phyloP scores from a whole-genome alignment of 306 rosid species.

The Albizia julibrissin region DNA sequence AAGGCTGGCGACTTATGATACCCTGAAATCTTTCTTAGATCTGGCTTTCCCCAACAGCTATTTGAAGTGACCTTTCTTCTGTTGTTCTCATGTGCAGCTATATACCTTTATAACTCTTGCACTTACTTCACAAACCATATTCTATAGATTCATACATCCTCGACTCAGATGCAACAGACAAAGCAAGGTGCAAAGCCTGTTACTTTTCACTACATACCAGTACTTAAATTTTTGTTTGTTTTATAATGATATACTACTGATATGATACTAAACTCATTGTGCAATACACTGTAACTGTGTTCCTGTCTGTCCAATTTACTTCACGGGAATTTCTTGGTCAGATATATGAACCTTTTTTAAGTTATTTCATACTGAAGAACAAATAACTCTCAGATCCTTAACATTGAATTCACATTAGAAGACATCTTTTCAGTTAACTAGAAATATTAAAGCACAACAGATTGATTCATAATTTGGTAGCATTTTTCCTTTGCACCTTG shows the following conservation, averaged over 20 bases:
- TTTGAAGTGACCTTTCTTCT: constrained; percentile 31
- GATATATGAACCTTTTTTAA: neutral
- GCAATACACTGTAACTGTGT: neutral
- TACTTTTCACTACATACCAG: constrained; percentile 9
- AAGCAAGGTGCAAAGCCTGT: constrained; percentile 48
- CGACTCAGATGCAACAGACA: constrained; percentile 41
- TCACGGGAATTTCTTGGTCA: constrained; percentile 8
- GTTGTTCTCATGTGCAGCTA: constrained; percentile 55
- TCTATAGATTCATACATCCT: constrained; percentile 59
- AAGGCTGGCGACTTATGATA: constrained; percentile 21
- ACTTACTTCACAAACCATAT: constrained; percentile 62
- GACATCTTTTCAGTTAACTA: neutral
- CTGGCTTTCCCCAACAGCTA: constrained; percentile 7
- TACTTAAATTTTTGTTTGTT: neutral
- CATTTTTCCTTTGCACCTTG: neutral
- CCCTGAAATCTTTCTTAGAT: constrained; percentile 19
- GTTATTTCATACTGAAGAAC: constrained; percentile 7
- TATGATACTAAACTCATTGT: constrained; percentile 7
- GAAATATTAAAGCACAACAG: neutral
- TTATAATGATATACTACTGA: constrained; percentile 3
- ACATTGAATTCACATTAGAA: neutral
- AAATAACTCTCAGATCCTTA: neutral
- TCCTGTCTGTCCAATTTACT: constrained; percentile 7
- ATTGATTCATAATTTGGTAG: neutral
- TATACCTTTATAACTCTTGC: constrained; percentile 58